These are phyloP conservation scores for Meira miltonrushii DNA, from an alignment of 1,284 basidiomycete species.

Conservation along the genomic window DNA sequence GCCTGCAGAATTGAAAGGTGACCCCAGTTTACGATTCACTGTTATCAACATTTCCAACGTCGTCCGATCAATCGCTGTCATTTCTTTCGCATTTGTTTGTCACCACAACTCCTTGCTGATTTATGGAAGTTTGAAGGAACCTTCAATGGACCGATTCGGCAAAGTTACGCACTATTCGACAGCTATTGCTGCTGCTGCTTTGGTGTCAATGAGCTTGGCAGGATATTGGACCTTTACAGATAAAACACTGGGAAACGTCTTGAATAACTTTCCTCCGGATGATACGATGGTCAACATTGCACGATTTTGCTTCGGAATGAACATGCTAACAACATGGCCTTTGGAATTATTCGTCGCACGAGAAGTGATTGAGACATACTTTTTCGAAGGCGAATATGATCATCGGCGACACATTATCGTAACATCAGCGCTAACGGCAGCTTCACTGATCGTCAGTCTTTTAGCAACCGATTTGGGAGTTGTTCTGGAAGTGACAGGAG, in stretches of 20 bases:
- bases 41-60: conserved; percentile 69
- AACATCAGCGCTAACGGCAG: conserved; percentile 75
- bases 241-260: conserved; percentile 64
- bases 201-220: conserved; percentile 68
- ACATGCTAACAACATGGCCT: conserved; percentile 96
- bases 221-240: conserved; percentile 90
- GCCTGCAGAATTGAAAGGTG: conserved; percentile 72
- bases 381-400: conserved; percentile 36
- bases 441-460: conserved; percentile 79
- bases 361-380: conserved; percentile 60
- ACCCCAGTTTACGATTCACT: conserved; percentile 60
- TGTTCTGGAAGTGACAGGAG: conserved; percentile 94
- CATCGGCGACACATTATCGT: conserved; percentile 74
- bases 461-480: conserved; percentile 94
- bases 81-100: conserved; percentile 52
- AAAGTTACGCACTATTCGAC: conserved; percentile 71
- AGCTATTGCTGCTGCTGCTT: conserved; percentile 44
- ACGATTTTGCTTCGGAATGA: conserved; percentile 88
- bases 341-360: conserved; percentile 89
- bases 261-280: conserved; percentile 51
- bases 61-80: conserved; percentile 47
- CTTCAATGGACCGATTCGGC: conserved; percentile 89
- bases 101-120: conserved; percentile 59
- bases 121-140: conserved; percentile 84
- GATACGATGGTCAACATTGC: conserved; percentile 63